Conservation (phyloP, 768 basidiomycete genomes). For the Tricholoma flavovirens region DNA sequence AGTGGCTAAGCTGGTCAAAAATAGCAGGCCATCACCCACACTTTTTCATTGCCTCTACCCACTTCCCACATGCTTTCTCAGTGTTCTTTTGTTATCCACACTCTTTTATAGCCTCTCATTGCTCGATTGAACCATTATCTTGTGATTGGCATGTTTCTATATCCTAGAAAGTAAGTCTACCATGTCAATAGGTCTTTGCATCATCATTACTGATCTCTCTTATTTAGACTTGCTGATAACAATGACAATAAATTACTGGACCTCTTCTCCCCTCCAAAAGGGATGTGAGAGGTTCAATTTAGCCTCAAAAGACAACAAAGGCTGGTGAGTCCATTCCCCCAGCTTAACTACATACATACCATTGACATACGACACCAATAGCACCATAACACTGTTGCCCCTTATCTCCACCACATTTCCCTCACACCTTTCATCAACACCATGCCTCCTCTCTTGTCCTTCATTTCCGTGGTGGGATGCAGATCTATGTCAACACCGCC, state of each 20-base stretch:
- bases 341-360: neutral
- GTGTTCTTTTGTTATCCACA: neutral
- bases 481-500: neutral
- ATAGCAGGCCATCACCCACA: no score
- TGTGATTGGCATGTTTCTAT: neutral
- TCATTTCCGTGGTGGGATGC: neutral
- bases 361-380: neutral
- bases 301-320: neutral
- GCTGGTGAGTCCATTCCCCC: neutral
- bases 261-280: neutral
- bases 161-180: neutral
- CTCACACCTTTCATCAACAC: neutral
- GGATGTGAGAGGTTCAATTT: neutral
- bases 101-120: neutral
- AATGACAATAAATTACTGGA: neutral
- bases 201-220: neutral
- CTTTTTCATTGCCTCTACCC: no score
- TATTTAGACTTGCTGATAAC: neutral
- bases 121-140: neutral
- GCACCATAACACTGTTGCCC: conserved; percentile 11
- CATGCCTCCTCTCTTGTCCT: neutral
- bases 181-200: neutral
- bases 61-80: neutral
- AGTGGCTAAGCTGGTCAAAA: no score
- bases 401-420: neutral